Evolutionary conservation across 257 asterid genomes (phyloP).

Genomic region (Voacanga thouarsii): DNA sequence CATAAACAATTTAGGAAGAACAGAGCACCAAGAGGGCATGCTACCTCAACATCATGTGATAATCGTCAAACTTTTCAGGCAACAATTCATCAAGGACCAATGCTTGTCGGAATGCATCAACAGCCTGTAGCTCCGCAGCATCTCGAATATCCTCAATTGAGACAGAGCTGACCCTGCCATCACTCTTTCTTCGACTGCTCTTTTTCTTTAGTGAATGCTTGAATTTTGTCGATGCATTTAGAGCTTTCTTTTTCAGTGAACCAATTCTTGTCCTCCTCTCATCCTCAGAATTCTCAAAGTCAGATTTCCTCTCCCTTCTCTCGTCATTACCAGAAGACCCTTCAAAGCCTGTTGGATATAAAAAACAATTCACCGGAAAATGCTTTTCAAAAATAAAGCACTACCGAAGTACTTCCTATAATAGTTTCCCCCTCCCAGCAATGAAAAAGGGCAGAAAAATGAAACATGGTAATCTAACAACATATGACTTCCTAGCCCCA

Average conservation of each 20-base stretch:
- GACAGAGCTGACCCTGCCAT: slow-evolving; percentile 80
- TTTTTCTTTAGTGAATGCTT: slow-evolving; percentile 95
- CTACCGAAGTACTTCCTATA: neutral
- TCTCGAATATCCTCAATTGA: slow-evolving; percentile 93
- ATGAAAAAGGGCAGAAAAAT: neutral
- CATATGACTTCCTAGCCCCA: neutral
- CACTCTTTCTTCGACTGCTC: slow-evolving; percentile 76
- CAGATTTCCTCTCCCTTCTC: slow-evolving; percentile 86
- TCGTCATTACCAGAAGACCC: slow-evolving; percentile 87
- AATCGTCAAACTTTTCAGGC: slow-evolving; percentile 80
- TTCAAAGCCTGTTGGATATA: slow-evolving; percentile 64
- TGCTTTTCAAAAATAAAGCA: neutral
- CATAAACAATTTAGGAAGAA: slow-evolving; percentile 8
- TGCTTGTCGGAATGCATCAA: slow-evolving; percentile 83
- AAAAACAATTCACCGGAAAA: neutral
- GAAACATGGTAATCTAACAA: neutral
- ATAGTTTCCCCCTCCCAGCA: neutral
- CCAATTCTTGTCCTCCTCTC: slow-evolving; percentile 85
- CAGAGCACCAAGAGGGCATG: slow-evolving; percentile 17
- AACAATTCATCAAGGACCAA: slow-evolving; percentile 81
- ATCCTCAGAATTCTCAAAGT: slow-evolving; percentile 93
- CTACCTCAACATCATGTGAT: slow-evolving; percentile 92
- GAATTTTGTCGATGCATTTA: slow-evolving; percentile 87
- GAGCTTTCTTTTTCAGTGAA: slow-evolving; percentile 85
- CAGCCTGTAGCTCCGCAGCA: slow-evolving; percentile 82